A percentile compares a stretch with the other conserved stretches of the same genome.
Conservation (phyloP, 164 flowering plant species). For the Kalanchoe fedtschenkoi region DNA sequence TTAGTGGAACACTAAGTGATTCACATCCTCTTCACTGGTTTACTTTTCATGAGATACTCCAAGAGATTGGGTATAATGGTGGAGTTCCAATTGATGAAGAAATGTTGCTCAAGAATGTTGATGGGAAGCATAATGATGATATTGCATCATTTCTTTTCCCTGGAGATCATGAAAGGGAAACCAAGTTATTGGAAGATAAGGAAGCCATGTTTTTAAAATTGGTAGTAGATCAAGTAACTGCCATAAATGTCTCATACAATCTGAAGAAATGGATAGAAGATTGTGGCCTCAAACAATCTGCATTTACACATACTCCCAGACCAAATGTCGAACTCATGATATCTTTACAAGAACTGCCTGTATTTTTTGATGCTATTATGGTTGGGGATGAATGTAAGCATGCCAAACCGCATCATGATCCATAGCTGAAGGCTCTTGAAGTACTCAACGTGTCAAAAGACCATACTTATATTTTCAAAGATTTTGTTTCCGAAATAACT, state of each 20-base stretch:
- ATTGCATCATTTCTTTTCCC: conserved; percentile 52
- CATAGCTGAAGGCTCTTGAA: conserved; percentile 76
- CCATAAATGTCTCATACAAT: conserved; percentile 56
- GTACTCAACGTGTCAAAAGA: conserved; percentile 53
- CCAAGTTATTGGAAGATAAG: conserved; percentile 66
- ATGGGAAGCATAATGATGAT: conserved; percentile 29
- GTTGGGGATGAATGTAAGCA: conserved; percentile 72
- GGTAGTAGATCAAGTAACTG: conserved; percentile 46
- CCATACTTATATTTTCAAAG: conserved; percentile 80
- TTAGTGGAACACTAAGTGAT: conserved; percentile 91
- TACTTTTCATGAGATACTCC: conserved; percentile 75
- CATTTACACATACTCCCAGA: conserved; percentile 91
- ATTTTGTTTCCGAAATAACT: conserved; percentile 76
- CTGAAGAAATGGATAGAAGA: conserved; percentile 80
- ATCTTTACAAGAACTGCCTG: conserved; percentile 49
- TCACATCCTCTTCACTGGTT: conserved; percentile 78
- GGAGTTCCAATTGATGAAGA: conserved; percentile 80
- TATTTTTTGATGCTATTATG: conserved; percentile 55
- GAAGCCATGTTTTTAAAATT: conserved; percentile 70
- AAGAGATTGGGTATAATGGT: conserved; percentile 77
- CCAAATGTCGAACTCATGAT: conserved; percentile 74
- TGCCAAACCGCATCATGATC: conserved; percentile 90
- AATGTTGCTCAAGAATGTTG: conserved; percentile 46
- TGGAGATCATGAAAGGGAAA: conserved; percentile 46
- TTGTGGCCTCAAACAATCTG: conserved; percentile 79